These are phyloP conservation scores for Blastocladiella britannica DNA, from an alignment of 192 early-diverging fungal species.

Conservation along the genomic window DNA sequence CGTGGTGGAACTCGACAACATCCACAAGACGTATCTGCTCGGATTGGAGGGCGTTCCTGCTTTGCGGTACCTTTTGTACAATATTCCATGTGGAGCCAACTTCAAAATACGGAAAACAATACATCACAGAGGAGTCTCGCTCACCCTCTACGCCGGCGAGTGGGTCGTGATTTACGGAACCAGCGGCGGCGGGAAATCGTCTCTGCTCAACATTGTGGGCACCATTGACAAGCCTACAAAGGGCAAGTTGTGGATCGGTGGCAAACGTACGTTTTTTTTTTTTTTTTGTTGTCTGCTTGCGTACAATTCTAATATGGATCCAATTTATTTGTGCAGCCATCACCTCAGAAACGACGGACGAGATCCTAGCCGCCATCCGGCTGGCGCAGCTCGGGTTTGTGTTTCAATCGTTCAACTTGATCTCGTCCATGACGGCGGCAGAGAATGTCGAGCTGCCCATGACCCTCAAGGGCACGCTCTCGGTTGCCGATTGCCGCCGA, in stretches of 20 bases:
- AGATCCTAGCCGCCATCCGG: slow-evolving; percentile 9
- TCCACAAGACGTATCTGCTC: slow-evolving; percentile 16
- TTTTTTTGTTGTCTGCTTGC: no score
- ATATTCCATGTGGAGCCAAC: no score
- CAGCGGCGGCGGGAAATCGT: slow-evolving; percentile 13
- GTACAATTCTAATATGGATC: no score
- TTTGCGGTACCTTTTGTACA: slow-evolving; percentile 7
- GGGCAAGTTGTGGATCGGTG: slow-evolving; percentile 12
- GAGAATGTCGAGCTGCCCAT: slow-evolving; percentile 17
- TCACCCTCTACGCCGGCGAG: slow-evolving; percentile 11
- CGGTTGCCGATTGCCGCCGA: slow-evolving; percentile 5
- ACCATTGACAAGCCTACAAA: slow-evolving; percentile 18
- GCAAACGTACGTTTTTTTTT: no score
- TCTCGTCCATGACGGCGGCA: slow-evolving; percentile 14
- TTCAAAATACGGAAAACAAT: no score
- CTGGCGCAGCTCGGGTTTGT: slow-evolving; percentile 13
- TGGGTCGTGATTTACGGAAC: slow-evolving; percentile 16
- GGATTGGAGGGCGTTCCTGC: slow-evolving; percentile 14
- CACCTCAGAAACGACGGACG: slow-evolving; percentile 10
- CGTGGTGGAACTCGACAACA: slow-evolving; percentile 11
- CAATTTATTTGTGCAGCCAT: no score
- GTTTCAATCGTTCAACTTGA: slow-evolving; percentile 15
- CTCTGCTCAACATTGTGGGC: slow-evolving; percentile 13
- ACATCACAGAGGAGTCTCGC: slow-evolving; percentile 8
- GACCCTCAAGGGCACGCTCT: slow-evolving; percentile 8